Evolutionary conservation across 2,329 filamentous ascomycete species (phyloP), one percentile per base, ranked within the genome.

Genomic region (Proliferodiscus dingleyae): DNA sequence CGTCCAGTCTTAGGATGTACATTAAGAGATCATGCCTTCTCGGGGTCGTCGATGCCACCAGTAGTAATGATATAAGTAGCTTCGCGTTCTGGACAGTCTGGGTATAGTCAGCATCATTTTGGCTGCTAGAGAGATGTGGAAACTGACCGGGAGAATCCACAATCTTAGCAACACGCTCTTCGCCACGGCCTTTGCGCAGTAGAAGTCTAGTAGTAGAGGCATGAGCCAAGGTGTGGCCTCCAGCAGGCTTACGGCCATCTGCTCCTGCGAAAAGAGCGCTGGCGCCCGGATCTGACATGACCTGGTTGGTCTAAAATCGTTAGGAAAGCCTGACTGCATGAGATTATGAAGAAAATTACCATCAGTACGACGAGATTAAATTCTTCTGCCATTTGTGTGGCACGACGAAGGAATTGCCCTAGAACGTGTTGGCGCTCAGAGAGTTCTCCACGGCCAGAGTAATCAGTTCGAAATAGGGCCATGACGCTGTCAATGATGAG

Each of bases 401-500:
- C 66, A 61, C 77, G 80, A 50, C 77, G 76, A 30, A 85, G 66
- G 59, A 84, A 84, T 51, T 80, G 74, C 48, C 80, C 80, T 24
- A 86, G 69, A 57, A 82, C 83, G 64, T 83, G 78, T 64, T 86
- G 82, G 22, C 82, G 74, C 54, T 85, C 82, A 16, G 78, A 79
- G 46, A 85, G 70, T 61, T 86, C 82, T 15, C 80, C 82, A 44
- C 82, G 77, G 6, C 82, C 82, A 55, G 71, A 74, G 56, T 77
- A 86, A 64, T 85, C 82, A 36, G 81, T 80, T 26, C 82, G 76
- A 57, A 83, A 86, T 45, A 81, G 76, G 37, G 81, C 78, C 75
- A 85, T 83, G 58, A 85, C 81, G 57, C 80, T 84, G 65, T 86
- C 82, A 57, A 86, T 77, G 52, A 86, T 73, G 41, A 86, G 69